These are phyloP conservation scores for Peronospora belbahrii DNA, from an alignment of 352 stramenopile species.

Conservation along the genomic window DNA sequence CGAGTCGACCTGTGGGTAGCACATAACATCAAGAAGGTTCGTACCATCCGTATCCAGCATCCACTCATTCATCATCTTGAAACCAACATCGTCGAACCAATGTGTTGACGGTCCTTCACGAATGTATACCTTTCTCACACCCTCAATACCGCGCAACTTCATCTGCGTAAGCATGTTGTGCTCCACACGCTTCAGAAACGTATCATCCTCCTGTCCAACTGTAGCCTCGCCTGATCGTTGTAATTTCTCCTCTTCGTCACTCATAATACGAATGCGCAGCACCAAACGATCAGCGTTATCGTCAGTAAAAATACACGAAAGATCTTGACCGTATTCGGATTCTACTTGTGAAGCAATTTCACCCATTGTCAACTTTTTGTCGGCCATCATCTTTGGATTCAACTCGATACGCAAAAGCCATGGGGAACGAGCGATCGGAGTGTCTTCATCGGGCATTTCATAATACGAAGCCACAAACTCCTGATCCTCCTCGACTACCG, in stretches of 20 bases:
- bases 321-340: slow-evolving; percentile 91
- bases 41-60: slow-evolving; percentile 99
- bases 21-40: slow-evolving; percentile 97
- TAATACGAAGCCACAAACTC: slow-evolving; percentile 98
- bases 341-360: slow-evolving; percentile 94
- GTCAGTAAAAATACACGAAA: slow-evolving; percentile 96
- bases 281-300: slow-evolving; percentile 97
- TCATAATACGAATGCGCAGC: slow-evolving; percentile 96
- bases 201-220: slow-evolving; percentile 88
- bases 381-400: slow-evolving; percentile 95
- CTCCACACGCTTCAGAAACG: slow-evolving; percentile 96
- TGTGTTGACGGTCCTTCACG: slow-evolving; percentile 90
- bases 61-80: slow-evolving; percentile 94
- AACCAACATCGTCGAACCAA: slow-evolving; percentile 93
- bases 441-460: slow-evolving; percentile 95
- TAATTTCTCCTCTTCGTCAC: slow-evolving; percentile 88
- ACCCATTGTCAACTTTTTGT: slow-evolving; percentile 96
- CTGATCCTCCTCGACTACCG: slow-evolving; percentile 93
- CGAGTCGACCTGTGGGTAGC: slow-evolving; percentile 94
- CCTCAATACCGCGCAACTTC: slow-evolving; percentile 94
- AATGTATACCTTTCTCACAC: slow-evolving; percentile 99
- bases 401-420: slow-evolving; percentile 99
- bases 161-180: slow-evolving; percentile 96
- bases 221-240: slow-evolving; percentile 74
- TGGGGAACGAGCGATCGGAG: slow-evolving; percentile 88